phyloP scores from a whole-genome alignment of 2,329 filamentous ascomycete genomes.

The Sclerotinia spermophila region DNA sequence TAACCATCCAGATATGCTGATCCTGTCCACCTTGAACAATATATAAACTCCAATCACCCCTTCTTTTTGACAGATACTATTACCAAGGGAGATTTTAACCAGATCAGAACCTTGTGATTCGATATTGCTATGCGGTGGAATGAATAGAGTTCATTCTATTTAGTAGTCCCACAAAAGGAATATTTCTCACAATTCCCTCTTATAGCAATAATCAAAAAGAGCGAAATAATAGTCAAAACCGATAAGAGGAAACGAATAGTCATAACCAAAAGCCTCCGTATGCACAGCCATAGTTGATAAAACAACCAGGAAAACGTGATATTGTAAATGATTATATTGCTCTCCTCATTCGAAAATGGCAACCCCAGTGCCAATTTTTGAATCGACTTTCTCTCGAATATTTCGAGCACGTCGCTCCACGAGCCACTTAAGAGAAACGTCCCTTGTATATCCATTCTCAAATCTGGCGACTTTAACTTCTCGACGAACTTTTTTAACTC shows the following conservation, averaged over 20 bases:
- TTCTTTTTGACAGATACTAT: constrained; percentile 76
- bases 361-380: not conserved
- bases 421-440: not conserved
- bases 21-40: not conserved
- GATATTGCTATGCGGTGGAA: too few relatives aligned
- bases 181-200: not conserved
- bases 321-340: not conserved
- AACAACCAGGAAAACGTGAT: not conserved
- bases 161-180: too few relatives aligned
- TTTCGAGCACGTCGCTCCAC: not conserved
- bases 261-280: too few relatives aligned
- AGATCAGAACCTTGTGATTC: constrained; percentile 69
- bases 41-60: not conserved
- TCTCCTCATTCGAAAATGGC: not conserved
- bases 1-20: not conserved
- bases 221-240: too few relatives aligned
- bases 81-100: constrained; percentile 83
- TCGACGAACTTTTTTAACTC: not conserved
- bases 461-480: not conserved
- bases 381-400: not conserved
- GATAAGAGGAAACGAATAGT: too few relatives aligned
- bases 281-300: too few relatives aligned
- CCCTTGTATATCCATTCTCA: not conserved
- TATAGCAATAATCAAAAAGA: too few relatives aligned
- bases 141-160: too few relatives aligned